A percentile compares a stretch with the other conserved stretches of the same genome.
Conservation (phyloP, 1,139 yeast species). For the Diutina sp. region DNA sequence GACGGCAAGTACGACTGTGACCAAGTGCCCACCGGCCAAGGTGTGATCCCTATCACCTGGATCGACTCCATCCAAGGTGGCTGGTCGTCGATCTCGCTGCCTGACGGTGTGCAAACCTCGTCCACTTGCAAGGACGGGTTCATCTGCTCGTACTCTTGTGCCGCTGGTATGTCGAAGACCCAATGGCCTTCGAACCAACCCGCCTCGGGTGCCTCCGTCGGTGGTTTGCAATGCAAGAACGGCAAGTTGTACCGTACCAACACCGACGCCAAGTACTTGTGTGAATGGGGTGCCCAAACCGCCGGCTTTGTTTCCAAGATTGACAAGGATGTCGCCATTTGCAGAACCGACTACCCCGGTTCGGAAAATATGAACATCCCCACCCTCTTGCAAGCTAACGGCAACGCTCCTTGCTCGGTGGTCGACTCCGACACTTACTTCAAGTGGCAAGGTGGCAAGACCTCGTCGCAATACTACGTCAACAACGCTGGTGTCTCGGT, state of each 20-base stretch:
- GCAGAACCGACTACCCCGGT: slow-evolving; percentile 99
- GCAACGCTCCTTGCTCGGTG: slow-evolving; percentile 53
- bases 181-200: slow-evolving; percentile 93
- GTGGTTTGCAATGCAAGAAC: slow-evolving; percentile 71
- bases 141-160: slow-evolving; percentile 95
- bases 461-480: slow-evolving; percentile 94
- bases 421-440: slow-evolving; percentile 70
- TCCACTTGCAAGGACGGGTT: slow-evolving; percentile 67
- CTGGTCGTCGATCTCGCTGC: slow-evolving; percentile 70
- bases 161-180: slow-evolving; percentile 93
- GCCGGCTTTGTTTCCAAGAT: slow-evolving; percentile 62
- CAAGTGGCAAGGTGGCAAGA: slow-evolving; percentile 69
- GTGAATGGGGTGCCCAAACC: slow-evolving; percentile 71
- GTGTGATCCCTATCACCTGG: slow-evolving; percentile 40
- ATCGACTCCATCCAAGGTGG: slow-evolving; percentile 62
- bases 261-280: slow-evolving; percentile 46
- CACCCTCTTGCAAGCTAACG: slow-evolving; percentile 65
- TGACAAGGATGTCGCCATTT: slow-evolving; percentile 59
- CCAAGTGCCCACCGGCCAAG: slow-evolving; percentile 79
- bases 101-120: slow-evolving; percentile 47
- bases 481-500: slow-evolving; percentile 89
- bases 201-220: slow-evolving; percentile 74
- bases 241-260: slow-evolving; percentile 77
- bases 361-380: slow-evolving; percentile 97
- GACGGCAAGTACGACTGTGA: slow-evolving; percentile 76